Percentiles rank a stretch among this genome's conserved stretches.
Evolutionary conservation across 345 rosid genomes (phyloP).

Genomic region (Dovyalis caffra): DNA sequence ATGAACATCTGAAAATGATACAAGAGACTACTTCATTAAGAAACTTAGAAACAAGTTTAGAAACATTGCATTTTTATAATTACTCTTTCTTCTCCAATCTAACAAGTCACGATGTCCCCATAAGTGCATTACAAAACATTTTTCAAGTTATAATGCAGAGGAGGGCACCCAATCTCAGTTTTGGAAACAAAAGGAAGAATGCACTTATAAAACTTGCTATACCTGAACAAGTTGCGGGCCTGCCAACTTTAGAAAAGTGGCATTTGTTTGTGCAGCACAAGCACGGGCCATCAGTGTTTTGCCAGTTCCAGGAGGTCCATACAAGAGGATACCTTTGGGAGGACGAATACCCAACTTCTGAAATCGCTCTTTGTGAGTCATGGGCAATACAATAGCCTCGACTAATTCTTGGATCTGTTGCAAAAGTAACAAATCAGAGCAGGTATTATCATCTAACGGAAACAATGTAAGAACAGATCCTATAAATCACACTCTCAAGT

Average conservation of each 20-base stretch:
- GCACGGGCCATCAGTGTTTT: constrained; percentile 99
- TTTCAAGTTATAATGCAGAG: no score
- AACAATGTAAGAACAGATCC: neutral
- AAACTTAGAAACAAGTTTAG: neutral
- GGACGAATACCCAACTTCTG: constrained; percentile 95
- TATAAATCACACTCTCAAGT: neutral
- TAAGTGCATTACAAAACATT: no score
- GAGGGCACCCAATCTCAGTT: neutral
- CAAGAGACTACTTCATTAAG: neutral
- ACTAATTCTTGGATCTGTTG: constrained; percentile 96
- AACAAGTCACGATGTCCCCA: no score
- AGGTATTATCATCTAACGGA: neutral
- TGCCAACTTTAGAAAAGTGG: constrained; percentile 93
- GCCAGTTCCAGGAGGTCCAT: constrained; percentile 99
- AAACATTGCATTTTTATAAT: neutral
- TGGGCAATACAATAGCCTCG: constrained; percentile 97
- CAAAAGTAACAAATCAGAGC: constrained; percentile 5
- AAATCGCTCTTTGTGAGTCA: constrained; percentile 95
- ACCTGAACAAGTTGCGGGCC: constrained; percentile 99
- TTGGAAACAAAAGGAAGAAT: neutral
- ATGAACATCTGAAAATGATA: constrained; percentile 78
- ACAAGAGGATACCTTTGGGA: constrained; percentile 95
- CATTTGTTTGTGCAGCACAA: constrained; percentile 99
- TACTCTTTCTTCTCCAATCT: neutral
- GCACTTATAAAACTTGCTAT: neutral